These are phyloP conservation scores for Jatropha multifida DNA, from an alignment of 441 rosid species.

Conservation along the genomic window DNA sequence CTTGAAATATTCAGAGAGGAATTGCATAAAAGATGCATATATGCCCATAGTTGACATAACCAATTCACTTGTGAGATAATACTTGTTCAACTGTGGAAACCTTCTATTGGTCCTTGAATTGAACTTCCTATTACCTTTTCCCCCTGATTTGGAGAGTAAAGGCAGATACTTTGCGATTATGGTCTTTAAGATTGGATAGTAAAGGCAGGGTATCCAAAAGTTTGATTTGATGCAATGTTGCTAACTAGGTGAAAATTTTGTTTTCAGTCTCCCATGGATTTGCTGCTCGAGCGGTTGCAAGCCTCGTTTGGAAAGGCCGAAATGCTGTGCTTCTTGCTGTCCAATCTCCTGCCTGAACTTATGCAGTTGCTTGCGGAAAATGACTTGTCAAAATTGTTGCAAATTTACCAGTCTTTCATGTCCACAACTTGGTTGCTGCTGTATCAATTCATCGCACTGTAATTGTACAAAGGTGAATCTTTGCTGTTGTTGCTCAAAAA, in stretches of 20 bases:
- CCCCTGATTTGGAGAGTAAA: too few relatives aligned
- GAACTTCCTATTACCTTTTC: neutral
- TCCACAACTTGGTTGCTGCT: conserved; percentile 16
- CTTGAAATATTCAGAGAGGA: neutral
- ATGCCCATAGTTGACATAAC: neutral
- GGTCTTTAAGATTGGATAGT: neutral
- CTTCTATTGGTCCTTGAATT: neutral
- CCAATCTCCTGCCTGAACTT: neutral
- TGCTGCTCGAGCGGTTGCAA: conserved; percentile 27
- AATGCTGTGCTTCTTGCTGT: conserved; percentile 22
- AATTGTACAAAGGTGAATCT: conserved; percentile 23
- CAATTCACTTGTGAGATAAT: neutral
- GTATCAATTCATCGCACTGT: conserved; percentile 12
- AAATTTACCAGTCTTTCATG: conserved; percentile 16
- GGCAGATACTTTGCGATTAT: neutral
- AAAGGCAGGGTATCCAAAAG: neutral
- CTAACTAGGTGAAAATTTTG: conserved; percentile 18
- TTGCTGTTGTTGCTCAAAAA: conserved; percentile 27
- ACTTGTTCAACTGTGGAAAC: neutral
- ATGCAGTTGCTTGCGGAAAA: conserved; percentile 13
- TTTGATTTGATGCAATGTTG: neutral
- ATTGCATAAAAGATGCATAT: neutral
- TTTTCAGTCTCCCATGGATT: conserved; percentile 21
- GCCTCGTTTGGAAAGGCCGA: conserved; percentile 3
- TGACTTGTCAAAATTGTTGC: conserved; percentile 17